phyloP scores from a whole-genome alignment of 2,329 filamentous ascomycete genomes.

The Falciphora oryzae region DNA sequence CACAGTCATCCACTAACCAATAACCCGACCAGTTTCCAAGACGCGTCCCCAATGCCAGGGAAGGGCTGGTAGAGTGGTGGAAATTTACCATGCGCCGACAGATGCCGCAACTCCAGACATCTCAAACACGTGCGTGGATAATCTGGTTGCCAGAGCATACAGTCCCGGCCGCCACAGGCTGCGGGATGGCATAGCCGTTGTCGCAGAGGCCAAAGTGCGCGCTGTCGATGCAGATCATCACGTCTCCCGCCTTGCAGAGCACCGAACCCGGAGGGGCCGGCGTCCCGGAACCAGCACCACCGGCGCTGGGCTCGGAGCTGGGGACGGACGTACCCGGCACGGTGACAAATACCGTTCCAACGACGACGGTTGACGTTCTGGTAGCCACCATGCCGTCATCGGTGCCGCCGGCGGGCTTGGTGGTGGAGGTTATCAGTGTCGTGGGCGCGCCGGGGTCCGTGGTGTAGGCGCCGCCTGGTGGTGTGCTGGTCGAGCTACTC shows the following conservation, averaged over 20 bases:
- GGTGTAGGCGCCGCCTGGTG: not conserved
- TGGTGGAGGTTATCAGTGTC: constrained; percentile 1
- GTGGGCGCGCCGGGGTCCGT: not conserved
- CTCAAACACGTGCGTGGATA: not conserved
- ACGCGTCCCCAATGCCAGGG: no score
- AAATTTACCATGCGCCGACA: no score
- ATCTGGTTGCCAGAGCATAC: constrained; percentile 12
- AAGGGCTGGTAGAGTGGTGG: no score
- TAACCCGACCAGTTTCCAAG: no score
- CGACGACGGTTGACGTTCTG: not conserved
- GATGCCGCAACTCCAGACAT: no score
- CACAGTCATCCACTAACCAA: no score
- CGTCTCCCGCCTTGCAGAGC: constrained; percentile 16
- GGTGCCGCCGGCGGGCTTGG: not conserved
- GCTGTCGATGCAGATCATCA: constrained; percentile 17
- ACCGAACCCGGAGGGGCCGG: constrained; percentile 3
- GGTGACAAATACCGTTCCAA: constrained; percentile 2
- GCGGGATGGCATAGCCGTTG: constrained; percentile 15
- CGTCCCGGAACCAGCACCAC: not conserved
- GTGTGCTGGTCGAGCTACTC: not conserved
- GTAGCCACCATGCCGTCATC: constrained; percentile 2
- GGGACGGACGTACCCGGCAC: not conserved
- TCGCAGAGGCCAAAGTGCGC: constrained; percentile 17
- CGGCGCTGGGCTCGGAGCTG: no score
- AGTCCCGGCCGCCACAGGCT: constrained; percentile 18